These are phyloP conservation scores for Scheffersomyces coipomensis DNA, from an alignment of 805 yeast species.

Conservation along the genomic window DNA sequence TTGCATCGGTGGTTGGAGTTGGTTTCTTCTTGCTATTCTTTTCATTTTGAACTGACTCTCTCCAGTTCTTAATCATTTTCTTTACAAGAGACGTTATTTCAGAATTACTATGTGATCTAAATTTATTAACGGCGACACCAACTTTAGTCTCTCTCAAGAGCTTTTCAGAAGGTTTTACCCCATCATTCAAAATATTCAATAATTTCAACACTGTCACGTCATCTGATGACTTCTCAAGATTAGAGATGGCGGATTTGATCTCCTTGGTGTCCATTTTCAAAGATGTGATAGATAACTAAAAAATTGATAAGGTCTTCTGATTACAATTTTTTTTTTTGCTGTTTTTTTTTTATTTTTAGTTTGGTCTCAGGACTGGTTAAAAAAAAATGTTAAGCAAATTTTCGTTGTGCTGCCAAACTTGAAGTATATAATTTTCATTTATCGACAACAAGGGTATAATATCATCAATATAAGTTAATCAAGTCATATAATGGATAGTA, in stretches of 20 bases:
- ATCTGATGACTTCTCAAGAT: conserved; percentile 70
- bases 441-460: too few species aligned
- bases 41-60: conserved; percentile 76
- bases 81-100: conserved; percentile 75
- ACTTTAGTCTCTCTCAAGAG: conserved; percentile 89
- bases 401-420: too few species aligned
- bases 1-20: conserved; percentile 6
- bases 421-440: too few species aligned
- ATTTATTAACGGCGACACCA: conserved; percentile 94
- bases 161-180: conserved; percentile 81
- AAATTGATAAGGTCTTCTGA: conserved; percentile 1
- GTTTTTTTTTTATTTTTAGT: neutral
- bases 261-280: conserved; percentile 70
- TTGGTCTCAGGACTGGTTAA: neutral
- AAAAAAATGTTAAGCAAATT: neutral
- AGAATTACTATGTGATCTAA: conserved; percentile 62
- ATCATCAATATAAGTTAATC: too few species aligned
- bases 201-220: conserved; percentile 63
- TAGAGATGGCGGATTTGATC: conserved; percentile 64
- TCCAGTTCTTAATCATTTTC: conserved; percentile 84
- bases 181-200: conserved; percentile 61
- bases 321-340: neutral
- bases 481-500: conserved; percentile 9
- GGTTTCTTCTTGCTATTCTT: conserved; percentile 41
- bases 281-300: too few species aligned